phyloP scores from a whole-genome alignment of 2,329 filamentous ascomycete species.

The Aspergillus sp. region DNA sequence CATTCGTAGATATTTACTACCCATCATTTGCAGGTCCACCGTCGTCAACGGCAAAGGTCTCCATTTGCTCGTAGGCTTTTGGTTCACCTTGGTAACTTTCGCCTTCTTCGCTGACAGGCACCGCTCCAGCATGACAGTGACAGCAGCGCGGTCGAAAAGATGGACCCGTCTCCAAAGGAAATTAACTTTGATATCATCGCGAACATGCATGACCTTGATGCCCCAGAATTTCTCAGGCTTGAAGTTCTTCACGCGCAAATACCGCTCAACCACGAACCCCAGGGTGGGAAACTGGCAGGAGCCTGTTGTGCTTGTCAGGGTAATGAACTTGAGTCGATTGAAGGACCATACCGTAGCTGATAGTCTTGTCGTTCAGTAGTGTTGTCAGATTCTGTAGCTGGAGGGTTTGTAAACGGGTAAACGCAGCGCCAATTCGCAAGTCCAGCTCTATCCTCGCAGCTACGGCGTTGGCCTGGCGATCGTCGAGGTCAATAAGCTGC shows the following conservation, averaged over 20 bases:
- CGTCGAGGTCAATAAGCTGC: slow-evolving; percentile 67
- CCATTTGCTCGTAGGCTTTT: slow-evolving; percentile 89
- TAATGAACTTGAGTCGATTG: neutral
- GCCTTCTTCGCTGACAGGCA: slow-evolving; percentile 69
- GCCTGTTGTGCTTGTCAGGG: slow-evolving; percentile 35
- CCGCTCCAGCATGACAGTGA: slow-evolving; percentile 73
- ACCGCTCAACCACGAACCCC: slow-evolving; percentile 93
- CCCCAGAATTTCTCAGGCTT: slow-evolving; percentile 87
- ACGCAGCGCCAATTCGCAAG: slow-evolving; percentile 81
- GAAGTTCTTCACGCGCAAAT: slow-evolving; percentile 89
- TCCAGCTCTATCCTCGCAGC: slow-evolving; percentile 85
- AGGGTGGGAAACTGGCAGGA: slow-evolving; percentile 96
- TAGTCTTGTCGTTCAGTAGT: slow-evolving; percentile 52
- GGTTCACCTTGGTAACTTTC: slow-evolving; percentile 73
- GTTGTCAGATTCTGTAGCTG: slow-evolving; percentile 65
- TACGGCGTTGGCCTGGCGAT: slow-evolving; percentile 79
- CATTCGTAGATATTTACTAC: slow-evolving; percentile 80
- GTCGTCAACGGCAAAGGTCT: slow-evolving; percentile 89
- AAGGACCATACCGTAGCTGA: slow-evolving; percentile 64
- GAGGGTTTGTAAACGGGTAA: slow-evolving; percentile 78
- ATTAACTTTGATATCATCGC: slow-evolving; percentile 67
- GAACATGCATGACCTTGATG: slow-evolving; percentile 72
- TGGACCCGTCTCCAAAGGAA: slow-evolving; percentile 77
- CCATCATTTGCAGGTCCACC: slow-evolving; percentile 92
- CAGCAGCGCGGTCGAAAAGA: slow-evolving; percentile 78